Percentiles rank a stretch among this genome's conserved stretches.
phyloP scores from a whole-genome alignment of 768 basidiomycete genomes.

The Calocybe indica region DNA sequence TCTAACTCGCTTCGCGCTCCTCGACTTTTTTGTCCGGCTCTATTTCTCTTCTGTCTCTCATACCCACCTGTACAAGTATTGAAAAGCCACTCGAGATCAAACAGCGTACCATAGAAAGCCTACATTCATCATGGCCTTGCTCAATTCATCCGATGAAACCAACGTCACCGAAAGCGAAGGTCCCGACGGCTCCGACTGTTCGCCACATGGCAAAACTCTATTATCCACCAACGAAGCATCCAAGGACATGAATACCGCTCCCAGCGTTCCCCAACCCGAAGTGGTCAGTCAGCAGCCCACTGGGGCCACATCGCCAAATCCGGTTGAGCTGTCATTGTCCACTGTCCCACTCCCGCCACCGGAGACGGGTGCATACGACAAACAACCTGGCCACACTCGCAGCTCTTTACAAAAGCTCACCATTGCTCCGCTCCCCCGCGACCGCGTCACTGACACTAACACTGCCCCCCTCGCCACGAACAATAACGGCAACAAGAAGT shows the following conservation, averaged over 20 bases:
- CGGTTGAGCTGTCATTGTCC: slow-evolving; percentile 3
- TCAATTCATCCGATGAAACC: slow-evolving; percentile 43
- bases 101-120: too few relatives aligned
- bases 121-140: slow-evolving; percentile 31
- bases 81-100: too few relatives aligned
- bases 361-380: slow-evolving; percentile 39
- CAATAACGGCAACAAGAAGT: slow-evolving; percentile 19
- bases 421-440: slow-evolving; percentile 27
- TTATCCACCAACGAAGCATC: slow-evolving; percentile 13
- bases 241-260: too few relatives aligned
- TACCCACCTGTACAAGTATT: too few relatives aligned
- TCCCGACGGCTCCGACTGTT: slow-evolving; percentile 55
- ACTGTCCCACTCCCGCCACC: slow-evolving; percentile 47
- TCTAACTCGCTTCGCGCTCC: too few relatives aligned
- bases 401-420: slow-evolving; percentile 35
- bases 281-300: slow-evolving; percentile 12
- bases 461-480: slow-evolving; percentile 8
- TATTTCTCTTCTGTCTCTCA: too few relatives aligned
- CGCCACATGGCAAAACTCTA: slow-evolving; percentile 31
- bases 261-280: slow-evolving; percentile 14
- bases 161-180: slow-evolving; percentile 50
- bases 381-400: slow-evolving; percentile 46
- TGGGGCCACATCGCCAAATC: slow-evolving; percentile 9
- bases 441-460: too few relatives aligned
- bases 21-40: too few relatives aligned